phyloP scores from a whole-genome alignment of 345 rosid species.

The Sonneratia caseolaris region DNA sequence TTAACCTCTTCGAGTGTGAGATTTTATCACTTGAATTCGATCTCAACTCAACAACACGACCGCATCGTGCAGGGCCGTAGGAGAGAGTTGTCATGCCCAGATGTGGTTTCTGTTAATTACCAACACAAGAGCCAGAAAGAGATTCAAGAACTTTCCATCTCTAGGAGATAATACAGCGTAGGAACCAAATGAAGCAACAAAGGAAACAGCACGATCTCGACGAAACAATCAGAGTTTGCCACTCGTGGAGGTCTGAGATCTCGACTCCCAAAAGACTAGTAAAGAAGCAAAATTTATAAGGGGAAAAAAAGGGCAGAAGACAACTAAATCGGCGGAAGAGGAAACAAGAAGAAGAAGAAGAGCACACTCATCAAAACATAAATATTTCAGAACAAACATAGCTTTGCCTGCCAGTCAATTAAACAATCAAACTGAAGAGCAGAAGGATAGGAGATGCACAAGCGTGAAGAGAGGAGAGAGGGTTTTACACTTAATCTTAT shows the following conservation, averaged over 20 bases:
- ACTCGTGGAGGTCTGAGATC: not conserved
- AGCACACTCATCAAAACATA: too few relatives aligned
- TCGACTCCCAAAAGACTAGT: not conserved
- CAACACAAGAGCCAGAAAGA: too few relatives aligned
- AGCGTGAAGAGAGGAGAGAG: not conserved
- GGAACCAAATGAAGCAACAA: not conserved
- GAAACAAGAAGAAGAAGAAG: too few relatives aligned
- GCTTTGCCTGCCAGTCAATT: not conserved
- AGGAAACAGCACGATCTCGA: not conserved
- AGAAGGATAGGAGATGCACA: not conserved
- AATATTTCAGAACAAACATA: not conserved
- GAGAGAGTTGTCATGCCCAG: conserved; percentile 57
- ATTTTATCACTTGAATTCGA: conserved; percentile 21
- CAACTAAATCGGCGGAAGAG: not conserved
- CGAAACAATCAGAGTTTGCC: not conserved
- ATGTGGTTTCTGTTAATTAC: not conserved
- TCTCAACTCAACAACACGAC: conserved; percentile 19
- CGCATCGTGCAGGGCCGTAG: conserved; percentile 25
- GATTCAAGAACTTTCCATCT: not conserved
- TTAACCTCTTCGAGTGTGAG: conserved; percentile 19
- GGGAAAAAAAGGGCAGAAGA: too few relatives aligned
- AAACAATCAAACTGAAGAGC: conserved; percentile 1
- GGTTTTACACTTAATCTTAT: conserved; percentile 11
- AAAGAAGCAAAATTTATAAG: not conserved
- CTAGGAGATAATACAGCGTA: not conserved